Percentiles rank a stretch among this genome's conserved stretches.
Conservation (phyloP, 768 basidiomycete species). For the Lentinula lateritia region DNA sequence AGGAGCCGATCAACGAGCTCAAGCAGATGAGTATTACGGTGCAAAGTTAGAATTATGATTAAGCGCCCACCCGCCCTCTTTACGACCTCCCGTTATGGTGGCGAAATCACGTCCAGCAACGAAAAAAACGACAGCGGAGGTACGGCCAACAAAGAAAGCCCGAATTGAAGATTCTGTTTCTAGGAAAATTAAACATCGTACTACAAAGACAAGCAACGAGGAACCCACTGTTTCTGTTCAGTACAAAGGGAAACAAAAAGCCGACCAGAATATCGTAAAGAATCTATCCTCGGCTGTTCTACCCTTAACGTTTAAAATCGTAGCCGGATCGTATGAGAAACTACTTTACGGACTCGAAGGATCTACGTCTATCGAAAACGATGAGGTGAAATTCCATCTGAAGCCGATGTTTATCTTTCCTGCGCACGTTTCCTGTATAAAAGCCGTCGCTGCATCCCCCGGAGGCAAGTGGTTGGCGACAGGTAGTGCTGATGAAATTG, state of each 20-base stretch:
- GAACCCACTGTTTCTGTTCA: not conserved
- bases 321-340: constrained; percentile 96
- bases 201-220: not conserved
- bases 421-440: constrained; percentile 91
- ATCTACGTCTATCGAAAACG: constrained; percentile 30
- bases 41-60: not conserved
- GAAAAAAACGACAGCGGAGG: not conserved
- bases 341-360: constrained; percentile 88
- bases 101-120: not conserved
- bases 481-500: constrained; percentile 91
- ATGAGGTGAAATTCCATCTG: constrained; percentile 34
- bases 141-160: not conserved
- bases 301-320: constrained; percentile 71
- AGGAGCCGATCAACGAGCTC: too few species aligned
- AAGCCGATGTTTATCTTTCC: constrained; percentile 94
- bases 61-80: not conserved
- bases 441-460: constrained; percentile 84
- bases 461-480: constrained; percentile 95
- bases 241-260: constrained; percentile 18
- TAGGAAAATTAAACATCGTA: not conserved
- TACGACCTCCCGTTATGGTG: not conserved
- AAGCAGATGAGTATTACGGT: too few species aligned
- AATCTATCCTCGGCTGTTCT: constrained; percentile 18
- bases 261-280: constrained; percentile 1
- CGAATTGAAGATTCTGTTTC: not conserved